These are phyloP conservation scores for Phialophora verrucosa DNA, from an alignment of 2,329 filamentous ascomycete genomes.

Conservation along the genomic window DNA sequence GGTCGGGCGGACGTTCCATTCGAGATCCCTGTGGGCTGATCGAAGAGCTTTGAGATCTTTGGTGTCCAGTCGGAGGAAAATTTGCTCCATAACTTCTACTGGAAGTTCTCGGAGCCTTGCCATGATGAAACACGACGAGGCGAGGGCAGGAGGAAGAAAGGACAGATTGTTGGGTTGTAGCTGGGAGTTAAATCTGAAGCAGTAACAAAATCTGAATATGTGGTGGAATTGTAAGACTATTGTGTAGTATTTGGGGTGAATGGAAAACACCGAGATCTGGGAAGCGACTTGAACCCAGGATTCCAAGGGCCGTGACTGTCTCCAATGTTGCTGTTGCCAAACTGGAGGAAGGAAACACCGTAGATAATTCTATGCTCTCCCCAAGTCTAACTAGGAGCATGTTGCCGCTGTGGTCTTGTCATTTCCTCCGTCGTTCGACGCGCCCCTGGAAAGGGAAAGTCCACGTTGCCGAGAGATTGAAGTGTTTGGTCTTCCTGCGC, in stretches of 20 bases:
- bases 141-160: background rate
- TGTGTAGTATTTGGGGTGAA: background rate
- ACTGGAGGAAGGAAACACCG: background rate
- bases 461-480: conserved; percentile 41
- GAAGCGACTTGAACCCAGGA: background rate
- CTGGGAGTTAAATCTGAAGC: background rate
- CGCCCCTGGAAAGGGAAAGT: background rate
- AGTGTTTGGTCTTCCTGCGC: conserved; percentile 35
- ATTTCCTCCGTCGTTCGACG: background rate
- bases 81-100: background rate
- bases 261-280: background rate
- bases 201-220: background rate
- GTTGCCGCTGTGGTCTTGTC: background rate
- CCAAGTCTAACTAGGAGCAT: conserved; percentile 35
- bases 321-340: background rate
- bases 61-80: background rate
- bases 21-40: conserved; percentile 7
- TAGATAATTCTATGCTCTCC: conserved; percentile 32
- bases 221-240: background rate
- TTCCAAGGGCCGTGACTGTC: background rate
- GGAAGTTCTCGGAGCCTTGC: background rate
- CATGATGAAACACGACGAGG: background rate
- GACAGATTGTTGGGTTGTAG: background rate
- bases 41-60: background rate
- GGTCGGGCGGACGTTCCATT: background rate